Base-by-base conservation (phyloP, 1,284 basidiomycete genomes). In the Trametes versicolor region DNA sequence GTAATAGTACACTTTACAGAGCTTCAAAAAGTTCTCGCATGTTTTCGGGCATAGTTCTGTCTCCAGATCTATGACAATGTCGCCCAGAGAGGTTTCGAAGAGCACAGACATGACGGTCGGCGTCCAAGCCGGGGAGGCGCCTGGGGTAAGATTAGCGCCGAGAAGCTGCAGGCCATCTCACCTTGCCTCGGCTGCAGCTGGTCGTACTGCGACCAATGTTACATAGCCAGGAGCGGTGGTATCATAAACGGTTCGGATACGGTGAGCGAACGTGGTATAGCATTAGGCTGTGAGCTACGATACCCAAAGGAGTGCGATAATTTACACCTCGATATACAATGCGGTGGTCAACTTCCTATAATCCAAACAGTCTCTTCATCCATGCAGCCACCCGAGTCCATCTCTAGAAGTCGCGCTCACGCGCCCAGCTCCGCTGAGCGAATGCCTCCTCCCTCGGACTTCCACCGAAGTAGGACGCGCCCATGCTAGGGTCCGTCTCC, bases 1-100 rank as follows among this genome's bases (percentile, higher is more conserved):
- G 83, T 98, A 99, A 77, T 97, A 97, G 78, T 98, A 98, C 66
- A 94, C 84, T 82, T 97, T 97, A 82, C 96, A 98, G 60, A 99
- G 85, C 78, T 99, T 99, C 68, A 99, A 87, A 76, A 99, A 99
- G 84, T 99, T 99, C 77, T 94, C 88, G 80, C 93, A 96, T 39
- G 92, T 94, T 75, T 87, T 90, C 0, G 97, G 97, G 76, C 96
- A 98, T 47, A 83, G 81, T 13, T 97, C 94, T n/a, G 93, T 90
- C 76, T 98, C 95, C 52, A 99, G 85, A 81, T 99, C 97, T 75
- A 99, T 95, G 69, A 99, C 94, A 62, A 99, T 85, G 81, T 99
- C 97, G 66, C 97, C 97, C 1, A 99, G 82, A 39, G 96, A 98
- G 7, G 97, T 99, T 83, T 99, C 97, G 69, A 99, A 87, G 66